phyloP scores from a whole-genome alignment of 495 filamentous ascomycete genomes.

The Aspergillus biplanus region DNA sequence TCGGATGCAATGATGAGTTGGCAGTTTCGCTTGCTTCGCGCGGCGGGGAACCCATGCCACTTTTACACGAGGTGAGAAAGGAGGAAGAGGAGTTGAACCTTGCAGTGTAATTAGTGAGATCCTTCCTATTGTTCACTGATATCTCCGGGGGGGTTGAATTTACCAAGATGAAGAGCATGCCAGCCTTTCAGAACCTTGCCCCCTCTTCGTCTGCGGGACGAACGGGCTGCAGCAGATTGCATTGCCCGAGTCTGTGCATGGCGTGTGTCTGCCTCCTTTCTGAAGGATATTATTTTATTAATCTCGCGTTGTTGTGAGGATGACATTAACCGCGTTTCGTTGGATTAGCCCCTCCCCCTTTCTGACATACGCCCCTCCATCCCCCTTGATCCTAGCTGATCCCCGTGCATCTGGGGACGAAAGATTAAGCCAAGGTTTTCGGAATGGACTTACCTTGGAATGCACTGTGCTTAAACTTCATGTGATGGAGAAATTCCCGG shows the following conservation, averaged over 20 bases:
- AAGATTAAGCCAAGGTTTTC: neutral
- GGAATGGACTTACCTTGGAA: neutral
- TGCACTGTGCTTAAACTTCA: neutral
- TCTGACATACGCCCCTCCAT: neutral
- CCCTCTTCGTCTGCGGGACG: constrained; percentile 9
- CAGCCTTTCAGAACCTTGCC: constrained; percentile 8
- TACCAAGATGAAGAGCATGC: constrained; percentile 7
- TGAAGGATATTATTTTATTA: constrained; percentile 3
- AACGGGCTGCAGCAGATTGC: constrained; percentile 22
- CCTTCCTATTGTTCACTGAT: constrained; percentile 19
- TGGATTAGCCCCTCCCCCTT: neutral
- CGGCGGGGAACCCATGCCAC: constrained; percentile 32
- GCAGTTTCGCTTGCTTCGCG: constrained; percentile 57
- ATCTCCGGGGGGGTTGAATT: constrained; percentile 17
- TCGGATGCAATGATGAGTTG: constrained; percentile 89
- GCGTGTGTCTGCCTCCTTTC: constrained; percentile 16
- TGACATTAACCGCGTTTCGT: constrained; percentile 10
- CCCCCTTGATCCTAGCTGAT: constrained; percentile 4
- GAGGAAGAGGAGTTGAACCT: constrained; percentile 20
- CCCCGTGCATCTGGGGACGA: constrained; percentile 1
- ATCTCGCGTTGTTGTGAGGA: constrained; percentile 12
- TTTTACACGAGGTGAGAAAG: constrained; percentile 25
- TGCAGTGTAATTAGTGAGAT: constrained; percentile 25
- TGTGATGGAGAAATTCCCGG: neutral
- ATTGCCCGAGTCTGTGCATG: constrained; percentile 22